A percentile compares a stretch with the other conserved stretches of the same genome.
These are phyloP conservation scores for Fusarium sp. DNA, from an alignment of 2,329 filamentous ascomycete species.

Conservation along the genomic window DNA sequence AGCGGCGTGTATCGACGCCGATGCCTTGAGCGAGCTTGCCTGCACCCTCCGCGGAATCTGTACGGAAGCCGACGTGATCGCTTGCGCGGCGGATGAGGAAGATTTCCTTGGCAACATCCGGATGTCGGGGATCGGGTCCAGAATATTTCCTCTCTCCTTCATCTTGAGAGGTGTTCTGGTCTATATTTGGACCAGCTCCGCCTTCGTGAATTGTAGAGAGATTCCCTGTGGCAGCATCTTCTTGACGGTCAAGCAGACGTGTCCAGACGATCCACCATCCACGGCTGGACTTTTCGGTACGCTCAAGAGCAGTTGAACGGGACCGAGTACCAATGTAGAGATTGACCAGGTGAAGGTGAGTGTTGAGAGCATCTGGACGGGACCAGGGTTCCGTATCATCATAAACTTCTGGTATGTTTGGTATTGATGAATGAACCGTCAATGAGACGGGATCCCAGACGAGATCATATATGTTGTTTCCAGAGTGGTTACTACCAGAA, in stretches of 20 bases:
- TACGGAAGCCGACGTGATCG: conserved; percentile 58
- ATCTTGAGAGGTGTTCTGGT: conserved; percentile 1
- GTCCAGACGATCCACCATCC: conserved; percentile 79
- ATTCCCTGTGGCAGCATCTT: conserved; percentile 19
- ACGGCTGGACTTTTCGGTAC: conserved; percentile 72
- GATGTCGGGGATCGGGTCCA: conserved; percentile 9
- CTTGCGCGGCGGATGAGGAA: conserved; percentile 69
- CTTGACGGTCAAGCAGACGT: conserved; percentile 57
- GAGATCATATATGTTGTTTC: conserved; percentile 65
- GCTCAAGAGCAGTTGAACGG: conserved; percentile 61
- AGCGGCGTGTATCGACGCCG: conserved; percentile 78
- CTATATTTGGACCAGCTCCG: conserved; percentile 23
- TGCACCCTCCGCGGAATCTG: conserved; percentile 61
- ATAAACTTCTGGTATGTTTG: conserved; percentile 67
- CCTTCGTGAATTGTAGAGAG: conserved; percentile 44
- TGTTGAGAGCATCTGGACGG: conserved; percentile 70
- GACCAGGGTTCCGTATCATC: conserved; percentile 58
- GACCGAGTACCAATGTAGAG: conserved; percentile 59
- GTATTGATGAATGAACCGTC: conserved; percentile 70
- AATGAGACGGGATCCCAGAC: conserved; percentile 68
- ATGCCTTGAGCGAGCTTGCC: conserved; percentile 75
- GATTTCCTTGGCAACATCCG: conserved; percentile 64
- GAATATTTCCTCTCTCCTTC: conserved; percentile 23
- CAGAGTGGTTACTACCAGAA: conserved; percentile 32
- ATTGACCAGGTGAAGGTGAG: conserved; percentile 71